A percentile compares a stretch with the other conserved stretches of the same genome.
These are phyloP conservation scores for Pestalotiopsis sp. DNA, from an alignment of 2,329 filamentous ascomycete species.

Conservation along the genomic window DNA sequence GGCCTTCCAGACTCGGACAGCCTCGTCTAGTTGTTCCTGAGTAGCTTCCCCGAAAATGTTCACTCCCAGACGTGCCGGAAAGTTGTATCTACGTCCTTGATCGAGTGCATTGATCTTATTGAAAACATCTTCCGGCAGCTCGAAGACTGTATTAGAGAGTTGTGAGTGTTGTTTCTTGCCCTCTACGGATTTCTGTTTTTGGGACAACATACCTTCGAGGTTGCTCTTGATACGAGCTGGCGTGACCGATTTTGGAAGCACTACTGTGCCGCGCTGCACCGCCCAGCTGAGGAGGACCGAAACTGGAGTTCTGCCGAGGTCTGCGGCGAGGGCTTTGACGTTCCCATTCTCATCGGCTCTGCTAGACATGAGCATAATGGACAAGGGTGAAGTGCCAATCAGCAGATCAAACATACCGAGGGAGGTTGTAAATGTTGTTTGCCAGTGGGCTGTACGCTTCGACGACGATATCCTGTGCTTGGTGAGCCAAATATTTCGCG, in stretches of 20 bases:
- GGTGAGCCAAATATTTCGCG: not conserved
- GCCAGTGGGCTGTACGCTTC: conserved; percentile 58
- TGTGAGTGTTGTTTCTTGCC: not conserved
- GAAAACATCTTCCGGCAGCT: conserved; percentile 33
- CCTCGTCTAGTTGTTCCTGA: conserved; percentile 37
- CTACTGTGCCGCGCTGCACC: conserved; percentile 54
- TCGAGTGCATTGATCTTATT: conserved; percentile 41
- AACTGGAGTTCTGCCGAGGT: conserved; percentile 53
- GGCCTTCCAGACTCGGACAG: conserved; percentile 36
- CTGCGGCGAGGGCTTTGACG: conserved; percentile 55
- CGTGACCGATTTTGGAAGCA: conserved; percentile 58
- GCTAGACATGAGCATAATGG: not conserved
- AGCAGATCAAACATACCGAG: conserved; percentile 26
- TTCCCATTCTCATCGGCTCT: conserved; percentile 36
- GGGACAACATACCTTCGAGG: conserved; percentile 28
- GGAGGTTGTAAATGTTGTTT: conserved; percentile 47
- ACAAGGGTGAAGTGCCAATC: not conserved
- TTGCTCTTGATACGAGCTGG: conserved; percentile 52
- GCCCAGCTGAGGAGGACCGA: conserved; percentile 58
- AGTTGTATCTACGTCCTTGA: conserved; percentile 44
- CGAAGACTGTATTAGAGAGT: conserved; percentile 12
- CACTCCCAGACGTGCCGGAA: conserved; percentile 42
- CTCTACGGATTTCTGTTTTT: not conserved
- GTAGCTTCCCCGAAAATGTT: conserved; percentile 46
- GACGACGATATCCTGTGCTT: conserved; percentile 18